Base-by-base conservation (phyloP, 2,329 filamentous ascomycete species). In the Grosmannia penicillata region DNA sequence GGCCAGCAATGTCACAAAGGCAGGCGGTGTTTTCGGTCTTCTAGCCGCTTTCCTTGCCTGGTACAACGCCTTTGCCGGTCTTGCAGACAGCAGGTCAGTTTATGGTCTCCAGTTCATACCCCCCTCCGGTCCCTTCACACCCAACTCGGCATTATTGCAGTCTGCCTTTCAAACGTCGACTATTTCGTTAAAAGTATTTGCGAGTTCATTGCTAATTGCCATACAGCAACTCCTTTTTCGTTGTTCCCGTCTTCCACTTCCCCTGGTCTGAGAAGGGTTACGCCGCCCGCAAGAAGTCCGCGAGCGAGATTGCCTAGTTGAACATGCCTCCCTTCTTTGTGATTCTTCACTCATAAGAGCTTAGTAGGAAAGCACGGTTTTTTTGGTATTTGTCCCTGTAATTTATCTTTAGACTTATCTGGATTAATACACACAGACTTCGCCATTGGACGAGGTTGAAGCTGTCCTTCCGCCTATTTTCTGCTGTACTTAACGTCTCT, bases 241-340 rank as follows among this genome's bases (percentile, higher is more conserved):
- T 91, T 58, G 75, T 93, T 45, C 89, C 87, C 37, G 86, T 95
- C 46, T 78, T 82, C 51, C 86, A 94, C 68, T 93, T 95, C 70
- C 89, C 87, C 38, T 95, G 89, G 89, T 89, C 82, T 27, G 79
- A 82, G 51, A 81, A 80, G 62, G 82, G 75, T 38, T 72, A 71
- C 45, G 69, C 75, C 57, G 57, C 56, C 43, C 71, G 77, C 44
- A 55, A 53, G 43, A 66, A 79, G 65, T 61, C 58, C 39, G 63
- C 66, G 28, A 63, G 63, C 37, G 52, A 54, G 39, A 53, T 45
- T 23, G 54, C 47, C 30, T 59, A 52, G 50, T 49, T 23, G 43
- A 47, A 11, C 43, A 49, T n/a, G 4, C 10, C 18, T 8, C 13
- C 22, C 7, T 19, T 24, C 18, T 29, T 36, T 21, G n/a, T 15